Evolutionary conservation across 1,284 basidiomycete genomes (phyloP).

Genomic region (Cystobasidium sp.): DNA sequence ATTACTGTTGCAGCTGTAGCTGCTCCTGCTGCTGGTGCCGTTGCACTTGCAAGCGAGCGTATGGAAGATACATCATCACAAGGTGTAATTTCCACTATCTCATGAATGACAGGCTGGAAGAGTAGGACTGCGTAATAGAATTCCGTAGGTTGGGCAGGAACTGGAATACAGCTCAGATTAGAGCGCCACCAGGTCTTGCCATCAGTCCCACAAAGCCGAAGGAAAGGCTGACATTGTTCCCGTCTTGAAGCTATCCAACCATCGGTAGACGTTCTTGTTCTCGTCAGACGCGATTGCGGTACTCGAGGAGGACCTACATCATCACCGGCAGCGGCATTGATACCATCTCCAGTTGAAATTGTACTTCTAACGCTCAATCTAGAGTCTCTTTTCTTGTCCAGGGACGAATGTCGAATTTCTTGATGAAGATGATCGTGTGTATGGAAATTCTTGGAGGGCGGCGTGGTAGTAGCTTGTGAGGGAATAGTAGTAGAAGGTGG

Average conservation of each 20-base stretch:
- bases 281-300: neutral
- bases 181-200: constrained; percentile 24
- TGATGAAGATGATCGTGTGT: neutral
- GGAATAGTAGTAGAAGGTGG: neutral
- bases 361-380: neutral
- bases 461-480: neutral
- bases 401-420: neutral
- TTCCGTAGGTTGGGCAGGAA: neutral
- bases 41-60: neutral
- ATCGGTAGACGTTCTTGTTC: constrained; percentile 3
- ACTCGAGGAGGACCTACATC: neutral
- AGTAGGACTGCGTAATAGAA: constrained; percentile 35
- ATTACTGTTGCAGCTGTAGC: too few species aligned
- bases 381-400: neutral
- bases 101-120: neutral
- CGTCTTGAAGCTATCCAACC: neutral
- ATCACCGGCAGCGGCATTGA: neutral
- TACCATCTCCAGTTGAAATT: too few species aligned
- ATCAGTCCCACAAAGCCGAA: neutral
- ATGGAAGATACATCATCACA: constrained; percentile 23
- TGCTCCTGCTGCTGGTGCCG: neutral
- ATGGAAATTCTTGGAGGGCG: neutral
- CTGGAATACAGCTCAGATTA: neutral
- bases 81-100: neutral
- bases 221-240: constrained; percentile 24